Base-by-base conservation (phyloP, 2,329 filamentous ascomycete genomes). In the Fusarium algeriense region DNA sequence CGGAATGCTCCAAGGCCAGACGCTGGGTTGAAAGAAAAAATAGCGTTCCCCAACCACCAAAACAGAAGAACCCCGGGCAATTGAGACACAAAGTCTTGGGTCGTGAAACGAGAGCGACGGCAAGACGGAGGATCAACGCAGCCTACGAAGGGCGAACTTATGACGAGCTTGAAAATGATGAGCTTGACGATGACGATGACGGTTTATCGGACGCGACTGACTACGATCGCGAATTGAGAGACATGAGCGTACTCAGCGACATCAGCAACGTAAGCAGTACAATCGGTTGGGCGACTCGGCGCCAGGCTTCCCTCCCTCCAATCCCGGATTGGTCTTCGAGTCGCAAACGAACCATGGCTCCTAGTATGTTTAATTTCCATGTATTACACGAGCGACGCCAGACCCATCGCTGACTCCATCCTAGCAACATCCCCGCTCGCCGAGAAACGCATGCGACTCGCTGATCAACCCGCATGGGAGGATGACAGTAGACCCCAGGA, bases 181-280 rank as follows among this genome's bases (percentile, higher is more conserved):
- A 50, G n/a, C n/a, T n/a, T 26, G 30, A 49, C 3, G 12, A 37
- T n/a, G 32, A 26, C 3, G 20, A 26, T 2, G 20, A 38, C 49
- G 20, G 28, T n/a, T 4, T 9, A 15, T 28, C n/a, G 11, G 13
- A 20, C 11, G 12, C 8, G 20, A 37, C 37, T n/a, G 32, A 35
- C 32, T 37, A 26, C 15, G 23, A 9, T 10, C n/a, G n/a, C n/a
- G n/a, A n/a, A n/a, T n/a, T n/a, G n/a, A 40, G 49, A 15, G 49
- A 28, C 14, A 52, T 52, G 34, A 52, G 49, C 19, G 49, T 28
- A 28, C 34, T 52, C 17, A 52, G 49, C 23, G 49, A 52, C 11
- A 52, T 52, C 23, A 52, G 49, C 23, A 38, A 40, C 34, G 49
- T 52, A 64, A 41, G 49, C 49, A 53, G 49, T 17, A 14, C 49